phyloP scores from a whole-genome alignment of 192 early-diverging fungal genomes.

The Gigaspora rosea region DNA sequence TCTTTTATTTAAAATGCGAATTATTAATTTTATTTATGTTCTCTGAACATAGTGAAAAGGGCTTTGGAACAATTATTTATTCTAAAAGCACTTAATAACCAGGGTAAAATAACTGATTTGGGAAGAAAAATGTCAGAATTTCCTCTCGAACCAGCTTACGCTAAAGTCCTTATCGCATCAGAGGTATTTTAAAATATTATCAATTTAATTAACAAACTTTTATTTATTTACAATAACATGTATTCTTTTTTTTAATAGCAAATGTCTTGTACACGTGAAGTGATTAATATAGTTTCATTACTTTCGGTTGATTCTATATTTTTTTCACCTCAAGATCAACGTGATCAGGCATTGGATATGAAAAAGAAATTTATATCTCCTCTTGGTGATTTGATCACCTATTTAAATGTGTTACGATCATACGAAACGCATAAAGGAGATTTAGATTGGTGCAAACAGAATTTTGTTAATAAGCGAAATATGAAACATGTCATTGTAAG shows the following conservation, averaged over 20 bases:
- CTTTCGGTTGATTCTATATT: slow-evolving; percentile 93
- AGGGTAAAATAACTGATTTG: slow-evolving; percentile 73
- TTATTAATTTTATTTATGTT: neutral
- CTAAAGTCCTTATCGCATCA: slow-evolving; percentile 90
- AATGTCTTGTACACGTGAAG: slow-evolving; percentile 82
- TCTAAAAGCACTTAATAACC: slow-evolving; percentile 82
- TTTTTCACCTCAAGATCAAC: slow-evolving; percentile 82
- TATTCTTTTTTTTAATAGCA: slow-evolving; percentile 34
- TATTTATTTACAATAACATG: slow-evolving; percentile 1
- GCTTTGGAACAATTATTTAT: slow-evolving; percentile 90
- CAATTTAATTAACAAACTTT: neutral
- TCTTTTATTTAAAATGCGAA: neutral
- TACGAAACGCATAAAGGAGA: slow-evolving; percentile 81
- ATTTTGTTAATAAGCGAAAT: slow-evolving; percentile 88
- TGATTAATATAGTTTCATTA: slow-evolving; percentile 85
- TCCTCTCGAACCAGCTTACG: slow-evolving; percentile 86
- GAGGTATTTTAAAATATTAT: slow-evolving; percentile 39
- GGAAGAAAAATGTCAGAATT: slow-evolving; percentile 88
- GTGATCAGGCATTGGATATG: slow-evolving; percentile 81
- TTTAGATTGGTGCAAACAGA: slow-evolving; percentile 83
- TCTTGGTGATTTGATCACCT: slow-evolving; percentile 94
- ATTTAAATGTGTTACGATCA: slow-evolving; percentile 79
- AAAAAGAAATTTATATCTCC: slow-evolving; percentile 78
- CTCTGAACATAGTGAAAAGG: slow-evolving; percentile 54
- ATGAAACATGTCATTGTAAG: slow-evolving; percentile 78